Evolutionary conservation across 208 protist genomes (phyloP).

Genomic region (Acanthamoeba lugdunensis): DNA sequence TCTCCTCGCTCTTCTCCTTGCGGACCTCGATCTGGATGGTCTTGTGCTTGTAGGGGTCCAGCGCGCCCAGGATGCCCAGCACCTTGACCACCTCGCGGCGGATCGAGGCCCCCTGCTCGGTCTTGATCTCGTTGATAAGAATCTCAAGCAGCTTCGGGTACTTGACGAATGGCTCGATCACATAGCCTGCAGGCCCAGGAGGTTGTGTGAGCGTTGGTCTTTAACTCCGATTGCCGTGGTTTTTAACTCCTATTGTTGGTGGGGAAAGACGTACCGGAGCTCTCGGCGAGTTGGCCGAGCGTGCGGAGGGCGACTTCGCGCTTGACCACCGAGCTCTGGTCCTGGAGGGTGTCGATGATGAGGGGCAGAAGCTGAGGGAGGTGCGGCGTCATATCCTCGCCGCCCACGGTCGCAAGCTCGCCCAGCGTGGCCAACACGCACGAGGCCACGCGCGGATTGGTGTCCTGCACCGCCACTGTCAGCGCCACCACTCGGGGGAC

Average conservation of each 20-base stretch:
- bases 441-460: slow-evolving; percentile 58
- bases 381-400: slow-evolving; percentile 84
- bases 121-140: slow-evolving; percentile 87
- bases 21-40: slow-evolving; percentile 54
- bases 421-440: slow-evolving; percentile 87
- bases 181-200: slow-evolving; percentile 72
- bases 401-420: slow-evolving; percentile 87
- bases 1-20: slow-evolving; percentile 55
- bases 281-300: slow-evolving; percentile 85
- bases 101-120: slow-evolving; percentile 83
- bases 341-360: slow-evolving; percentile 90
- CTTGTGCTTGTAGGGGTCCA: slow-evolving; percentile 91
- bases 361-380: slow-evolving; percentile 87
- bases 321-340: slow-evolving; percentile 86
- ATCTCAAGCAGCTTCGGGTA: slow-evolving; percentile 89
- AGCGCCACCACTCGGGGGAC: no score
- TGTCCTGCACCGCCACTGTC: not conserved
- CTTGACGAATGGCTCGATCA: slow-evolving; percentile 86
- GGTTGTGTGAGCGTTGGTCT: no score
- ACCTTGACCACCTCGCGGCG: slow-evolving; percentile 89
- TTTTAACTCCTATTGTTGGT: no score
- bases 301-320: slow-evolving; percentile 85
- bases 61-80: slow-evolving; percentile 92
- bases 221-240: no score
- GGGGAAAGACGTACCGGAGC: not conserved